phyloP scores from a whole-genome alignment of 306 rosid genomes.

The Prunus dulcis region DNA sequence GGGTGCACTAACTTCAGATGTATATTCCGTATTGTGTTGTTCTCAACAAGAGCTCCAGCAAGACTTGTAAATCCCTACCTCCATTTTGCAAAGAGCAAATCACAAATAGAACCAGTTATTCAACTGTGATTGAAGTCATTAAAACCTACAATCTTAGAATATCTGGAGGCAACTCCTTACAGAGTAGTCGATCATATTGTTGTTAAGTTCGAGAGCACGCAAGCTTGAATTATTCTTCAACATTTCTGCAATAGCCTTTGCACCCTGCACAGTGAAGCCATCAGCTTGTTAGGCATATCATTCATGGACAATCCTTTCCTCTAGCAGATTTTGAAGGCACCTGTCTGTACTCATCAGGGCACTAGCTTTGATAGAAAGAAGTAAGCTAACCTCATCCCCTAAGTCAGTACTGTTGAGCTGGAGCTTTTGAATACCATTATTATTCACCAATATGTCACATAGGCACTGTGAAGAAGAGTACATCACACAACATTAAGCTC shows the following conservation, averaged over 20 bases:
- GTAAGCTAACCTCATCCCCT: constrained; percentile 88
- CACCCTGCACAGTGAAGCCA: constrained; percentile 58
- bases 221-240: constrained; percentile 81
- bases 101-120: constrained; percentile 24
- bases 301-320: constrained; percentile 1
- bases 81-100: constrained; percentile 45
- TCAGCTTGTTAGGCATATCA: constrained; percentile 26
- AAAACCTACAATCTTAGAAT: constrained; percentile 17
- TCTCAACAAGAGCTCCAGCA: constrained; percentile 92
- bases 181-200: constrained; percentile 92
- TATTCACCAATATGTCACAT: constrained; percentile 65
- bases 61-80: constrained; percentile 94
- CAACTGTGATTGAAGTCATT: not conserved
- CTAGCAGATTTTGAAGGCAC: constrained; percentile 1
- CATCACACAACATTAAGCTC: constrained; percentile 18
- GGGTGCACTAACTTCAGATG: constrained; percentile 73
- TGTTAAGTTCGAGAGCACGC: constrained; percentile 79
- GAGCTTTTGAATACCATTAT: constrained; percentile 78
- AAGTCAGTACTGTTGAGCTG: constrained; percentile 86
- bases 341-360: not conserved
- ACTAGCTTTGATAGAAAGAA: constrained; percentile 10
- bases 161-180: constrained; percentile 48
- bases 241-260: constrained; percentile 85
- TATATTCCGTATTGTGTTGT: constrained; percentile 62
- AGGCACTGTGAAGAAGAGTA: constrained; percentile 62